A percentile compares a stretch with the other conserved stretches of the same genome.
Evolutionary conservation across 192 early-diverging fungal genomes (phyloP).

Genomic region (Chytriomyces sp.): DNA sequence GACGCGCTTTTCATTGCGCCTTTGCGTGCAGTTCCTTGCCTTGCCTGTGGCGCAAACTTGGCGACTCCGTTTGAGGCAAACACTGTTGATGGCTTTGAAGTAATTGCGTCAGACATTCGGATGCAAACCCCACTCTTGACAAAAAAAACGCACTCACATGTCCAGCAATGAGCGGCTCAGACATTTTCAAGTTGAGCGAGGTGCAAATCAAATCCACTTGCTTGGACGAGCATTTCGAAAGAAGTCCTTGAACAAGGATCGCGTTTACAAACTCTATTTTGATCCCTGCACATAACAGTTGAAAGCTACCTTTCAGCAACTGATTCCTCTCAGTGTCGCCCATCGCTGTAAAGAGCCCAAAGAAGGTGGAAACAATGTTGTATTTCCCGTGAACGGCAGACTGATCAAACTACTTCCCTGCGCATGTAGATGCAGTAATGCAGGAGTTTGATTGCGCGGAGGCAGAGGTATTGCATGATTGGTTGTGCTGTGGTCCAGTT

Average conservation of each 20-base stretch:
- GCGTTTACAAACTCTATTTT: neutral
- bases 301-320: conserved; percentile 40
- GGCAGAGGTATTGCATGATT: neutral
- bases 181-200: conserved; percentile 48
- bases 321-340: conserved; percentile 51
- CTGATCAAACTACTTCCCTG: neutral
- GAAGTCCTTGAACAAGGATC: conserved; percentile 35
- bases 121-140: neutral
- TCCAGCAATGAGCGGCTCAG: conserved; percentile 33
- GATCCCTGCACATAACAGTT: neutral
- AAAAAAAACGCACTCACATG: conserved; percentile 19
- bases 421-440: conserved; percentile 5
- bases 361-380: conserved; percentile 1
- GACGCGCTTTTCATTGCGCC: neutral
- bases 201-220: conserved; percentile 56
- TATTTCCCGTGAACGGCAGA: conserved; percentile 17
- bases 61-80: conserved; percentile 27
- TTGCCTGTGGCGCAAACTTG: conserved; percentile 30
- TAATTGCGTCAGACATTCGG: neutral
- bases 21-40: neutral
- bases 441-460: neutral
- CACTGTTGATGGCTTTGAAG: conserved; percentile 18
- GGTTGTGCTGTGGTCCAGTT: neutral
- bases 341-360: conserved; percentile 52
- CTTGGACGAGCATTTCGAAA: conserved; percentile 45